phyloP scores from a whole-genome alignment of 2,329 filamentous ascomycete species.

The Amylocarpus encephaloides region DNA sequence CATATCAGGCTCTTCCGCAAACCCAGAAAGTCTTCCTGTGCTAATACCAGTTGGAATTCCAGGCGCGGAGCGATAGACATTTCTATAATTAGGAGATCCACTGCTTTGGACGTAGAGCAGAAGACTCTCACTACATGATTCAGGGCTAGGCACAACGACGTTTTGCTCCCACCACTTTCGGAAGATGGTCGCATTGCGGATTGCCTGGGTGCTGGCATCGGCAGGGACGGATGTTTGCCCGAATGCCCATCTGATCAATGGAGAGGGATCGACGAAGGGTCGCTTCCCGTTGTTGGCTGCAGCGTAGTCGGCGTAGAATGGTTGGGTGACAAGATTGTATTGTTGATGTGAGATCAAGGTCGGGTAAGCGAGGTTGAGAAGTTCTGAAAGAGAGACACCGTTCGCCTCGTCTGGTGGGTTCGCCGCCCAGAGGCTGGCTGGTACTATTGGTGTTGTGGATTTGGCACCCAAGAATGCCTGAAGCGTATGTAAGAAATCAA shows the following conservation, averaged over 20 bases:
- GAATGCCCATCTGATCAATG: slow-evolving; percentile 40
- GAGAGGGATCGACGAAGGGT: slow-evolving; percentile 43
- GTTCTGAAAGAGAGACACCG: slow-evolving; percentile 29
- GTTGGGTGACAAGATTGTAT: slow-evolving; percentile 36
- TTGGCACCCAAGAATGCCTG: slow-evolving; percentile 35
- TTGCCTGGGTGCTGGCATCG: slow-evolving; percentile 35
- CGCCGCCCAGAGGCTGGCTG: slow-evolving; percentile 2
- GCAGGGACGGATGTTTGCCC: slow-evolving; percentile 32
- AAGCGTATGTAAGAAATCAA: slow-evolving; percentile 38
- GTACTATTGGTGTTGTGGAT: slow-evolving; percentile 3
- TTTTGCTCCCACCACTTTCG: slow-evolving; percentile 39
- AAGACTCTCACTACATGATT: slow-evolving; percentile 42
- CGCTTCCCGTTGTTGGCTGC: slow-evolving; percentile 37
- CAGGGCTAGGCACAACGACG: slow-evolving; percentile 35
- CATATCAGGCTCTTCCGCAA: slow-evolving; percentile 40
- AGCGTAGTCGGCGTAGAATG: slow-evolving; percentile 43
- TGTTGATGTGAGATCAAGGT: slow-evolving; percentile 41
- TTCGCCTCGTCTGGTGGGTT: slow-evolving; percentile 10
- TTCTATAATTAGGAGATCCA: not conserved
- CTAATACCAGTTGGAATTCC: slow-evolving; percentile 40
- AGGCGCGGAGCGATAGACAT: slow-evolving; percentile 30
- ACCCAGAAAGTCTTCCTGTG: slow-evolving; percentile 36
- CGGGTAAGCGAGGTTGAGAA: slow-evolving; percentile 39
- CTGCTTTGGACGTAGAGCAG: slow-evolving; percentile 29
- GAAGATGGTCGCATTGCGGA: slow-evolving; percentile 42